Conservation (phyloP, 495 filamentous ascomycete genomes). For the Aspergillus incahuasiensis region DNA sequence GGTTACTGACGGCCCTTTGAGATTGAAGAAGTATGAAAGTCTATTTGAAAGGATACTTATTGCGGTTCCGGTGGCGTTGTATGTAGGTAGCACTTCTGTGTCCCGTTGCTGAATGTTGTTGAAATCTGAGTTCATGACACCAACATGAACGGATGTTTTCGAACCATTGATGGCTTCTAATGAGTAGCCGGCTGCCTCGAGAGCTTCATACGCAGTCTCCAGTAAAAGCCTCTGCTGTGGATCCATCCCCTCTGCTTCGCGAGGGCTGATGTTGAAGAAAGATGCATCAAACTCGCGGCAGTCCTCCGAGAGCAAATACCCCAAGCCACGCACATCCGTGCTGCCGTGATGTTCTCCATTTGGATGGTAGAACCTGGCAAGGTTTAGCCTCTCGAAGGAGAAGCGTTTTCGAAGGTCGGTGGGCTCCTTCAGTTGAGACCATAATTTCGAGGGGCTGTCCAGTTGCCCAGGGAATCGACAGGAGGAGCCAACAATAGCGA, state of each 20-base stretch:
- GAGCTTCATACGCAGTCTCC: neutral
- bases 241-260: neutral
- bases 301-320: neutral
- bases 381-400: neutral
- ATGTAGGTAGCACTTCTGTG: neutral
- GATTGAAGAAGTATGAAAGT: constrained; percentile 7
- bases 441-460: constrained; percentile 16
- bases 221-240: neutral
- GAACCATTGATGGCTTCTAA: neutral
- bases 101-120: neutral
- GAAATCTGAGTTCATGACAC: neutral
- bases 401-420: neutral
- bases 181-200: neutral
- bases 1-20: neutral
- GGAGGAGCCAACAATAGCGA: constrained; percentile 23
- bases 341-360: neutral
- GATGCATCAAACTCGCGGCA: constrained; percentile 17
- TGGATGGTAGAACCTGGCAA: neutral
- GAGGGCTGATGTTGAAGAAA: constrained; percentile 1
- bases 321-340: neutral
- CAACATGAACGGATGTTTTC: neutral
- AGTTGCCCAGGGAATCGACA: constrained; percentile 23
- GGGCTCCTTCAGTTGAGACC: neutral
- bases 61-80: neutral
- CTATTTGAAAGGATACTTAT: neutral